Evolutionary conservation across 2,329 filamentous ascomycete genomes (phyloP).

Genomic region (Calonectria pteridis): DNA sequence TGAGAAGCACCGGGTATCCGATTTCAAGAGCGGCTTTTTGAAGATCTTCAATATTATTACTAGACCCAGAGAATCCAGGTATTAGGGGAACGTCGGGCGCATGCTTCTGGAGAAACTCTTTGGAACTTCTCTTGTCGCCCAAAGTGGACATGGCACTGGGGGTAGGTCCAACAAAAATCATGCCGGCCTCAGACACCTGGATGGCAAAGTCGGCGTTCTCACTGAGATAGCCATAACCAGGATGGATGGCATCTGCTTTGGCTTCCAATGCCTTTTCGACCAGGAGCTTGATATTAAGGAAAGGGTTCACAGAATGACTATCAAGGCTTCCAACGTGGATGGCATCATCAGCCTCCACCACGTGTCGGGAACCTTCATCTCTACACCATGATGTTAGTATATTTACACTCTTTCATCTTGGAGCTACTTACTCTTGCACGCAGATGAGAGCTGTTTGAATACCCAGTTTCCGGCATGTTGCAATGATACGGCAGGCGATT

Average conservation of each 20-base stretch:
- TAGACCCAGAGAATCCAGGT: constrained; percentile 27
- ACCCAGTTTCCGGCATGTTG: constrained; percentile 50
- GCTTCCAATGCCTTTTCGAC: constrained; percentile 37
- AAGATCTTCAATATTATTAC: constrained; percentile 23
- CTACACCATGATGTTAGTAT: constrained; percentile 9
- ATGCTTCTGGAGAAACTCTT: constrained; percentile 32
- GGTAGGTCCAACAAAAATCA: constrained; percentile 69
- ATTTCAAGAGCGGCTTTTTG: constrained; percentile 28
- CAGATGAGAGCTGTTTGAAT: constrained; percentile 68
- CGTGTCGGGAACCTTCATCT: constrained; percentile 28
- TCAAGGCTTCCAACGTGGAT: constrained; percentile 31
- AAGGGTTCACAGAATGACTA: constrained; percentile 19
- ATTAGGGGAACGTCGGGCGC: constrained; percentile 34
- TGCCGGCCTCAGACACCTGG: constrained; percentile 62
- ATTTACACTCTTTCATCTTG: neutral
- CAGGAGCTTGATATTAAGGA: constrained; percentile 25
- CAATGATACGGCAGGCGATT: constrained; percentile 38
- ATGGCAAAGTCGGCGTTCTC: constrained; percentile 69
- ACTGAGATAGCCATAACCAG: constrained; percentile 37
- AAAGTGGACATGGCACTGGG: constrained; percentile 53
- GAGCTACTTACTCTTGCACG: constrained; percentile 53
- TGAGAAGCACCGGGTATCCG: constrained; percentile 57
- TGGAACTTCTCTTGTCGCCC: constrained; percentile 37
- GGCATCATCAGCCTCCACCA: constrained; percentile 34
- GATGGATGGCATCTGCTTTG: constrained; percentile 44